Base-by-base conservation (phyloP, 2,329 filamentous ascomycete species). In the Cladosporium colombiae region DNA sequence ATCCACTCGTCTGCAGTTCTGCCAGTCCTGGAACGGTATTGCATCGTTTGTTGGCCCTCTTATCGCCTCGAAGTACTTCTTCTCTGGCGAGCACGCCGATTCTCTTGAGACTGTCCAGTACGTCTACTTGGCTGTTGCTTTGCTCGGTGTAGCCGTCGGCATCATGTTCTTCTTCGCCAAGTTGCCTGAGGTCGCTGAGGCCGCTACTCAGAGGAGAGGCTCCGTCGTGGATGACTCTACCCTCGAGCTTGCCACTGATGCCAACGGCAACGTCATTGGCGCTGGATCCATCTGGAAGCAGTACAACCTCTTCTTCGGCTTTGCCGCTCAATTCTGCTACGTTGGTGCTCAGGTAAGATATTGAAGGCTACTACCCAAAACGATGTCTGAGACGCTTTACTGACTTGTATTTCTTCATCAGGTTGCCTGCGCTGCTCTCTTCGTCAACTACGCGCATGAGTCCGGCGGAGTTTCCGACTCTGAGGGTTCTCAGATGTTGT, bases 381-480 rank as follows among this genome's bases (percentile, higher is more conserved):
- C 33, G 2, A 35, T 35, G 11, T 35, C 13, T 14, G 33, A 35
- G 33, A 35, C 33, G 16, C 33, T 35, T 35, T 35, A 14, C 33
- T 35, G 11, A 35, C 11, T 5, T 31, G 29, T 31, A 31, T 31
- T 14, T 35, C 33, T 35, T 35, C 11, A 14, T 8, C 10, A 35
- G 33, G 76, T 78, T 62, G 76, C 75, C 50, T 72, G 74, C 61
- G 76, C 74, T 23, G 71, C 74, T 16, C 76, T 78, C 69, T 78
- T 78, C 73, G 77, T 79, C 73, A 79, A 79, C 71, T 79, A 79
- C 67, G 73, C 74, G n/a, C 76, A 72, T 53, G 75, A 78, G 64
- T 73, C 72, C 65, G 75, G 74, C 27, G 55, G 67, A 13, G 76
- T 71, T 68, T 69, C 70, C 50, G 60, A 71, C 14, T 68, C 72